Base-by-base conservation (phyloP, 257 asterid genomes). In the Penstemon eatonii region DNA sequence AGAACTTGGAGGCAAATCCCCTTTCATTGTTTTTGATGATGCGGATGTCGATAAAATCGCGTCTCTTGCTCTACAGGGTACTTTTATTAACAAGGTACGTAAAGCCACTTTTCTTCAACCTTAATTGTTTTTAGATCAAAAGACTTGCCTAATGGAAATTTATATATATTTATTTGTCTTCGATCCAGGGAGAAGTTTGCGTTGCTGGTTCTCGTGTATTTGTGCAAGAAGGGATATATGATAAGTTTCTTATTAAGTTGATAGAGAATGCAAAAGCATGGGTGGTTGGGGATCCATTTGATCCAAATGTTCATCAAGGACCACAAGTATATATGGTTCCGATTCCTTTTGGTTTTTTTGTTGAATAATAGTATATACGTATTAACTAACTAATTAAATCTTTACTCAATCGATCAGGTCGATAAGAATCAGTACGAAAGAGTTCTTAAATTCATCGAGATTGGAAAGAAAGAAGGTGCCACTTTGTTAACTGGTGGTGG, bases 1-100 rank as follows among this genome's bases (percentile, higher is more conserved):
- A 57, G 97, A 90, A 75, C 83, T 90, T 4, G 97, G 97, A 70
- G 97, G 97, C 61, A 88, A 91, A 75, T 86, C 89, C 18, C 96
- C 97, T 25, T 75, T 91, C 78, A 86, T 91, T 0, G 53, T 91
- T 11, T 91, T 82, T 41, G 91, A 87, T 7, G 97, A 91, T 63
- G 96, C 78, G n/a, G 96, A 88, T 74, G 67, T 88, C 13, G 92
- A 91, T 33, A 83, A 78, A 68, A 76, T 85, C 5, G 79, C 85
- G 4, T 79, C 60, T 53, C 86, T 91, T 51, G 86, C 89, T 63
- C 86, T 85, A 7, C 61, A 18, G 15, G 95, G 79, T 33, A 44
- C 74, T 63, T 10, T 84, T 5, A 79, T n/a, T 62, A 89, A 89
- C 86, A 87, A 87, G 92, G 97, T 75, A n/a, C n/a, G n/a, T n/a